Conservation (phyloP, 2,329 filamentous ascomycete species). For the Rhynchosporium agropyri region DNA sequence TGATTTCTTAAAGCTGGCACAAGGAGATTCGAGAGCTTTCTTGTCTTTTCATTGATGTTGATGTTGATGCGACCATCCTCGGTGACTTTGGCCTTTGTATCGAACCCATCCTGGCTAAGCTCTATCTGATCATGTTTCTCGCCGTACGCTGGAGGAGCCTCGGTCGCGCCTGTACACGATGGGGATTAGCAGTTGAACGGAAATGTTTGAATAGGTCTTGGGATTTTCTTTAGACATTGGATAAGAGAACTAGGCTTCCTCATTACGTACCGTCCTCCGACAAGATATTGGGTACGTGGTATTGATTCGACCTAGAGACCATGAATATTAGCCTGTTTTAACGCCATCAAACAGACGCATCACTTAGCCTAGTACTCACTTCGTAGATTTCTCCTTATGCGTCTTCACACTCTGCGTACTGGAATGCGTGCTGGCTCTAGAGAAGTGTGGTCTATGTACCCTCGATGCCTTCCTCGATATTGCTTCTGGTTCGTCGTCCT, state of each 20-base stretch:
- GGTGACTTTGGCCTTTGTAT: constrained; percentile 63
- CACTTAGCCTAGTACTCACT: constrained; percentile 20
- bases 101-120: constrained; percentile 63
- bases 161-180: constrained; percentile 12
- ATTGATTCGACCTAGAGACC: constrained; percentile 25
- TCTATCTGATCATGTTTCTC: constrained; percentile 58
- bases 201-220: too few species aligned
- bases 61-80: constrained; percentile 80
- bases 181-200: too few species aligned
- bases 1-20: constrained; percentile 65
- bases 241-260: too few species aligned
- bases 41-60: constrained; percentile 72
- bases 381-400: constrained; percentile 12
- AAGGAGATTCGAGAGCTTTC: constrained; percentile 67
- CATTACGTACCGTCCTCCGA: constrained; percentile 10
- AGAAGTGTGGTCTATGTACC: constrained; percentile 22
- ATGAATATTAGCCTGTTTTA: constrained; percentile 13
- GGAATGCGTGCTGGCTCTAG: constrained; percentile 20
- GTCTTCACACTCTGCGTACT: constrained; percentile 10
- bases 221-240: too few species aligned
- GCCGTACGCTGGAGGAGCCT: constrained; percentile 59
- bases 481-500: constrained; percentile 22
- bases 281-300: constrained; percentile 32
- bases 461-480: constrained; percentile 21
- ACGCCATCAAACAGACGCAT: too few species aligned